Percentiles rank a stretch among this genome's conserved stretches.
Evolutionary conservation across 2,329 filamentous ascomycete genomes (phyloP).

Genomic region (Calonectria hongkongensis): DNA sequence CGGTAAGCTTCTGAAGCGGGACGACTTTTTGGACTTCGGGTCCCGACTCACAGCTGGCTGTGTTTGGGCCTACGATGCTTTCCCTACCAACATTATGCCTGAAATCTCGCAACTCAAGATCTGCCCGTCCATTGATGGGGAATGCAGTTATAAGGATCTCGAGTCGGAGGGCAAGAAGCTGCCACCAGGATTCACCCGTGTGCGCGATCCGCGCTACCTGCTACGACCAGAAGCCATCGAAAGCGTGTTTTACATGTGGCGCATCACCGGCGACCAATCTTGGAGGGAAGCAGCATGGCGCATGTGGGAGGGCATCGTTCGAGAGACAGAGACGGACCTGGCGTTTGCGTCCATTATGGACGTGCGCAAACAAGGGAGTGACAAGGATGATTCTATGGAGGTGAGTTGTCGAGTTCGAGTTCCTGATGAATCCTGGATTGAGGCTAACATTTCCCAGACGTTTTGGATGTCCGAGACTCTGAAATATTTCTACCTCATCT

Average conservation of each 20-base stretch:
- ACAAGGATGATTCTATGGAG: conserved; percentile 78
- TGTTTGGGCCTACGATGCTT: conserved; percentile 71
- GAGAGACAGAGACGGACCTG: conserved; percentile 64
- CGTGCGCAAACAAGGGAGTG: conserved; percentile 56
- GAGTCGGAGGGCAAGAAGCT: conserved; percentile 52
- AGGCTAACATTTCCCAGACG: conserved; percentile 60
- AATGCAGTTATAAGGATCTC: conserved; percentile 60
- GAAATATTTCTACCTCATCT: conserved; percentile 87
- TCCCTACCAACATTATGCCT: conserved; percentile 73
- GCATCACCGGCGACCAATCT: conserved; percentile 67
- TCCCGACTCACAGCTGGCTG: conserved; percentile 71
- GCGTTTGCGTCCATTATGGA: conserved; percentile 66
- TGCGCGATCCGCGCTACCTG: conserved; percentile 65
- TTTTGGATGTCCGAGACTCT: conserved; percentile 87
- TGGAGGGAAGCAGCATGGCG: conserved; percentile 68
- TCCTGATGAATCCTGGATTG: neutral
- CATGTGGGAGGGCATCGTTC: conserved; percentile 67
- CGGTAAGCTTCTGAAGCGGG: conserved; percentile 74
- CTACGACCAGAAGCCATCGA: conserved; percentile 72
- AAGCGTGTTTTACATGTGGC: conserved; percentile 71
- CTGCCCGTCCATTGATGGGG: conserved; percentile 58
- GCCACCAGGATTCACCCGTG: conserved; percentile 75
- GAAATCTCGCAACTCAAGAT: conserved; percentile 66
- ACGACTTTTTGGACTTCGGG: conserved; percentile 68
- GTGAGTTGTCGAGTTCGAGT: conserved; percentile 54